Base-by-base conservation (phyloP, 139 green algal species). In the Chlorella sorokiniana region DNA sequence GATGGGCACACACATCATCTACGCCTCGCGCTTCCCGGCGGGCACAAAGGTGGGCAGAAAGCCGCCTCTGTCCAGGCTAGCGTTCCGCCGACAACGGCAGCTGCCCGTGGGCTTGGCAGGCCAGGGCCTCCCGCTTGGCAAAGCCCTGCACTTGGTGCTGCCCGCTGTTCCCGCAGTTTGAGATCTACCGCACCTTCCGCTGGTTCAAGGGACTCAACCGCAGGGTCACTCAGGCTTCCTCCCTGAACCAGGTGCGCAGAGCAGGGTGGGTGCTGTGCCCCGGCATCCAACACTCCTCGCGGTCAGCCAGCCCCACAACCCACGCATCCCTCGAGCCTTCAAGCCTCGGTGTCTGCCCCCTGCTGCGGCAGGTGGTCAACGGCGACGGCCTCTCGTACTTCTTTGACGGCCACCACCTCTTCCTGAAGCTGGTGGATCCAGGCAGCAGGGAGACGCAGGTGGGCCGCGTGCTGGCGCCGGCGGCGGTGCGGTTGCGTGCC, bases 401-500 rank as follows among this genome's bases (percentile, higher is more conserved):
- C 41, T 91, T 91, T 51, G 78, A 85, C 59, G 88, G 86, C 6
- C 78, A 73, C 44, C 79, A 83, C 79, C 83, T 92, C 40, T 90
- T 85, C 63, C 40, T 92, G 41, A 89, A 88, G 72, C 40, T 92
- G 42, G 75, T 79, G 5, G 89, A 92, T 44, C 87, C 85, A 1
- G 89, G 88, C 79, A 79, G 78, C 56, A n/a, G 16, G 14, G 80
- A 84, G 42, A 84, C 68, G 1, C 37, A 78, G 79, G 79, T 64
- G 20, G 4, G 72, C 7, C 6, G n/a, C n/a, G n/a, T n/a, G n/a
- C n/a, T n/a, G n/a, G n/a, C n/a, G n/a, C n/a, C n/a, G n/a, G n/a
- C n/a, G n/a, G n/a, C n/a, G n/a, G n/a, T n/a, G n/a, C n/a, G n/a
- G n/a, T n/a, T n/a, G n/a, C n/a, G n/a, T n/a, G n/a, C n/a, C n/a